Evolutionary conservation across 129 eudicot species (phyloP), one percentile per base, ranked within the genome.

Genomic region (Silybum marianum): DNA sequence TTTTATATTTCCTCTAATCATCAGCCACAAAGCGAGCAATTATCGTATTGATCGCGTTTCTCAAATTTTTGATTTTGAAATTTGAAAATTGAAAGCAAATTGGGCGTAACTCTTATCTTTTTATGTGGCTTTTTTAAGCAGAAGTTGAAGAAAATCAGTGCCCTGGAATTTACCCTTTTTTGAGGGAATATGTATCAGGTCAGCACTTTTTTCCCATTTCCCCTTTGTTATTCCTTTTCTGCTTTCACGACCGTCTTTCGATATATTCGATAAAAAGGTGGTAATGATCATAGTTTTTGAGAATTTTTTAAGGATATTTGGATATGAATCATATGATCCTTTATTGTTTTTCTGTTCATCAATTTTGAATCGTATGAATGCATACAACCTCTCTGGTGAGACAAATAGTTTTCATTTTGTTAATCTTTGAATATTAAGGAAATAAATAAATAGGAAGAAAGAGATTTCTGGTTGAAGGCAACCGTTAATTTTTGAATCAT

Each of bases 181-280:
- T 75, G 22, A 82, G 70, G 70, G 71, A 82, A 82, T 69, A 75
- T 82, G 85, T 82, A 68, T 75, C 85, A 75, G 85, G 85, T 82
- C 28, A 75, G 76, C 76, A 32, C 70, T 51, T 42, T 82, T 65
- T 36, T 42, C 11, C 42, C 69, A 22, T 81, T 80, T 24, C 2
- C 19, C 3, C 8, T 36, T 72, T 36, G 16, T 74, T 18, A 13
- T 81, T 38, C 42, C 42, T 38, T 38, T 38, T 38, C 9, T 6
- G 9, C 9, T 4, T 38, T 38, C 42, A 38, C 38, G 38, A 32
- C 38, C 38, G 38, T 32, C 38, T 32, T 32, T 32, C 38, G 38
- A 38, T 38, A 14, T 46, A 12, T 46, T 54, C 22, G 6, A 54
- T 54, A 54, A 5, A 54, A 54, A 18, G 63, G 42, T 38, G 9